phyloP scores from a whole-genome alignment of 495 filamentous ascomycete species.

The Talaromyces ruber region DNA sequence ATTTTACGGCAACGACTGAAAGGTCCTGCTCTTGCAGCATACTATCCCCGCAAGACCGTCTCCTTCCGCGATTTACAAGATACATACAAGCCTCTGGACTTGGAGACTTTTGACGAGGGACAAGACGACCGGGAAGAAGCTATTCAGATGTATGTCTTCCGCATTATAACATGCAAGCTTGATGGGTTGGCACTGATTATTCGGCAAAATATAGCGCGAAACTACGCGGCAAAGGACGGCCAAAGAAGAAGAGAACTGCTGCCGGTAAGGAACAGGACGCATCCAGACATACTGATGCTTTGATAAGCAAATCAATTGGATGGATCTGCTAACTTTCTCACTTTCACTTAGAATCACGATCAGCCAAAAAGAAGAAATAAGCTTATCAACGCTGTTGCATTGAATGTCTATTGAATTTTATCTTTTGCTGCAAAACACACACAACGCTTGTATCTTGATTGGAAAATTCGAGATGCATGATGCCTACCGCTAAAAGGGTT shows the following conservation, averaged over 20 bases:
- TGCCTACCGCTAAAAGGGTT: background rate
- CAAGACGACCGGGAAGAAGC: conserved; percentile 74
- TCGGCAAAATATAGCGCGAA: conserved; percentile 44
- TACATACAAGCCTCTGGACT: conserved; percentile 39
- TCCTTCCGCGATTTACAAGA: conserved; percentile 60
- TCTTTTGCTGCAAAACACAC: background rate
- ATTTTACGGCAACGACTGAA: conserved; percentile 75
- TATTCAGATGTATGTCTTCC: conserved; percentile 50
- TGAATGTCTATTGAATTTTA: background rate
- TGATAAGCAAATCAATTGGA: background rate
- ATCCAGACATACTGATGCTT: background rate
- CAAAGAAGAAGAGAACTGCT: conserved; percentile 77
- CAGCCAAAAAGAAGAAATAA: conserved; percentile 39
- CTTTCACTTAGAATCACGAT: conserved; percentile 24
- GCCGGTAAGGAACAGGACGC: conserved; percentile 40
- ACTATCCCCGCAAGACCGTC: conserved; percentile 72
- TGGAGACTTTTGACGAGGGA: conserved; percentile 60
- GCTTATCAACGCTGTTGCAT: background rate
- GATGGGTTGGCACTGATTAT: background rate
- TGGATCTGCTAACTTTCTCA: background rate
- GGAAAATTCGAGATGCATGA: background rate
- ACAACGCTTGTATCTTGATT: background rate
- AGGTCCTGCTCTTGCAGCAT: conserved; percentile 69
- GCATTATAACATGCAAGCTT: background rate
- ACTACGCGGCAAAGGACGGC: conserved; percentile 75